Conservation (phyloP, 2,329 filamentous ascomycete species). For the Pseudofabraea citricarpa region DNA sequence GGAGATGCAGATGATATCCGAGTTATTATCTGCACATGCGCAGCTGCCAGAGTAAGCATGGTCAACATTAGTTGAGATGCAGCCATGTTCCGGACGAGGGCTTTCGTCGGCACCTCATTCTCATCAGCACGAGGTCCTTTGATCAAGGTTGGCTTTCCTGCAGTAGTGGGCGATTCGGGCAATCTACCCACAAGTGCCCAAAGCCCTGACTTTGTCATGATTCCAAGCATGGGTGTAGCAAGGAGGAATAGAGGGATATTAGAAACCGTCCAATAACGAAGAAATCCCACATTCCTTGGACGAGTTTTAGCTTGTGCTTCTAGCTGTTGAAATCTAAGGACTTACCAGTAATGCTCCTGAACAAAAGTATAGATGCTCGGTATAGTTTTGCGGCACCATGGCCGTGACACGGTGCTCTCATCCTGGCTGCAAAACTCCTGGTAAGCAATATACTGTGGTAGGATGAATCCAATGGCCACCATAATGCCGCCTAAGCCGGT, state of each 20-base stretch:
- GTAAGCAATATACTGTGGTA: conserved; percentile 76
- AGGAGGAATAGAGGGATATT: conserved; percentile 87
- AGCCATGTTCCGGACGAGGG: conserved; percentile 46
- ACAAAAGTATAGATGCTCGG: conserved; percentile 93
- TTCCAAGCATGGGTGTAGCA: conserved; percentile 68
- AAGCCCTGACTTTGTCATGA: conserved; percentile 60
- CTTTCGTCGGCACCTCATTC: background rate
- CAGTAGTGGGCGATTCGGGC: too few species aligned
- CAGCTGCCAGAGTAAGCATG: conserved; percentile 66
- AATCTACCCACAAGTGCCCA: too few species aligned
- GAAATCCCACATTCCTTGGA: conserved; percentile 78
- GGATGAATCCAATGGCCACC: conserved; percentile 60
- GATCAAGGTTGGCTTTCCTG: too few species aligned
- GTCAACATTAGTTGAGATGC: conserved; percentile 69
- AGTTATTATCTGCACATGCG: conserved; percentile 93
- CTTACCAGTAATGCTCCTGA: conserved; percentile 85
- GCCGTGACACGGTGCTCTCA: conserved; percentile 34
- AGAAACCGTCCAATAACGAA: conserved; percentile 83
- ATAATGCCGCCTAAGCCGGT: conserved; percentile 62
- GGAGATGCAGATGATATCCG: conserved; percentile 84
- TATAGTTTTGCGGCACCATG: conserved; percentile 70
- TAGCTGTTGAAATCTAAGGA: too few species aligned
- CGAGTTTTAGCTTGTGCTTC: too few species aligned
- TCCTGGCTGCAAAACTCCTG: conserved; percentile 55
- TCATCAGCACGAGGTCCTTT: too few species aligned